phyloP scores from a whole-genome alignment of 768 basidiomycete species.

The Kwoniella sp. region DNA sequence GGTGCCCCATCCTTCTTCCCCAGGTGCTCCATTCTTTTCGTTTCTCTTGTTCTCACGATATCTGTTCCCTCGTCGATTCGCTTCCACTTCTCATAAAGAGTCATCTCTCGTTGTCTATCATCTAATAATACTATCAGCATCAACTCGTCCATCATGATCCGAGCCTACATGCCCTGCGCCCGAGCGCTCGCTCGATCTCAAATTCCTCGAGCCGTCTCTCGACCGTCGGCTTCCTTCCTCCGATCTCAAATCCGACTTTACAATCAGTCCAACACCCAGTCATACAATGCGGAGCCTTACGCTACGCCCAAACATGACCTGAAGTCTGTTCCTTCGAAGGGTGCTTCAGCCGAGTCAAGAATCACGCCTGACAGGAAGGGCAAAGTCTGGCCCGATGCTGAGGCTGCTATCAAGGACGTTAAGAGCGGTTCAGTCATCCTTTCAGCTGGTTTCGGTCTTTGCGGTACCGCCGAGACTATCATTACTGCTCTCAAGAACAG shows the following conservation, averaged over 20 bases:
- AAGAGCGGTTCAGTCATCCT: conserved; percentile 40
- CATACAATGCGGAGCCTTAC: conserved; percentile 11
- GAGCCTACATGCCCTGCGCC: background rate
- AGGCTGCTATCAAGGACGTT: conserved; percentile 46
- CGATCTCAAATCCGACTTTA: conserved; percentile 3
- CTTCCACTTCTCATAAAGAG: background rate
- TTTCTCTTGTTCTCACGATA: conserved; percentile 3
- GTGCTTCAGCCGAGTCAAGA: conserved; percentile 5
- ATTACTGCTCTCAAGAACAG: conserved; percentile 40
- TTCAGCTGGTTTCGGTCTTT: conserved; percentile 52
- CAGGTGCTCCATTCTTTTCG: background rate
- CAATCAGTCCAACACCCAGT: conserved; percentile 1
- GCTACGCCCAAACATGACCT: conserved; percentile 16
- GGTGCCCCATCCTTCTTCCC: background rate
- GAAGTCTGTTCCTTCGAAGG: conserved; percentile 15
- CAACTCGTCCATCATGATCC: conserved; percentile 9
- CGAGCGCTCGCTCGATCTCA: conserved; percentile 8
- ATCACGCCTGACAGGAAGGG: conserved; percentile 17
- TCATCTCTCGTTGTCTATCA: background rate
- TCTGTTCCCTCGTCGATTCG: too few species aligned
- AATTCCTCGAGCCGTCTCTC: conserved; percentile 7
- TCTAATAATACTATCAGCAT: background rate
- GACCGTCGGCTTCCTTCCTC: background rate
- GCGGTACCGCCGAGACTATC: conserved; percentile 53
- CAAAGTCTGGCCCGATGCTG: conserved; percentile 26